These are phyloP conservation scores for Metschnikowia sp. DNA, from an alignment of 805 yeast genomes.

Conservation along the genomic window DNA sequence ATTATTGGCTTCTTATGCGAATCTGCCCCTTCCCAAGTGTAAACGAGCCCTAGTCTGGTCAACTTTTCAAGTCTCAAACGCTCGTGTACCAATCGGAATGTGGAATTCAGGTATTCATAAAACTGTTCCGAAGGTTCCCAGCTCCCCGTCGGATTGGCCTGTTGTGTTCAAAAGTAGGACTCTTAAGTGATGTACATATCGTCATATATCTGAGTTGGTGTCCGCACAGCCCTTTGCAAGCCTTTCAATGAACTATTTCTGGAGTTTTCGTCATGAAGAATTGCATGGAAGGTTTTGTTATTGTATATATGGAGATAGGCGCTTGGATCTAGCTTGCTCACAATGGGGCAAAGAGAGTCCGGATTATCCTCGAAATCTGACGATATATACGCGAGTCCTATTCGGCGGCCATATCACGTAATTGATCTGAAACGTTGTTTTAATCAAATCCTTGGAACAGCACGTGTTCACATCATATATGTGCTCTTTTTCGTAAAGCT, in stretches of 20 bases:
- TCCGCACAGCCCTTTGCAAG: conserved; percentile 25
- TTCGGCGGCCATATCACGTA: no score
- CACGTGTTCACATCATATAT: no score
- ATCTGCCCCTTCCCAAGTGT: conserved; percentile 57
- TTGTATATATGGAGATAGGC: conserved; percentile 17
- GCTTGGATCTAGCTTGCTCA: conserved; percentile 29
- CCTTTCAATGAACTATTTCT: conserved; percentile 21
- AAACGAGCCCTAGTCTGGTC: conserved; percentile 61
- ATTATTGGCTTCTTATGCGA: conserved; percentile 61
- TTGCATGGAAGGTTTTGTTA: conserved; percentile 20
- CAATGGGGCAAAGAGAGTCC: conserved; percentile 35
- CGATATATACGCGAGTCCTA: no score
- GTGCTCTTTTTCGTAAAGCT: no score
- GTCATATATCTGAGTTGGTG: conserved; percentile 34
- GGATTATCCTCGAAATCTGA: conserved; percentile 1
- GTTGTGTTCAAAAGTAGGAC: conserved; percentile 10
- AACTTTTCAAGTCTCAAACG: conserved; percentile 44
- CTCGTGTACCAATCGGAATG: conserved; percentile 53
- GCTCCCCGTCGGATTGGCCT: conserved; percentile 18
- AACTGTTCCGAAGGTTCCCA: conserved; percentile 35
- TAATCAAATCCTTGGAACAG: no score
- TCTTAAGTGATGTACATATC: conserved; percentile 28
- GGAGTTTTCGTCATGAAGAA: conserved; percentile 26
- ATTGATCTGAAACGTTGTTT: no score
- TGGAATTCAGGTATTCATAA: conserved; percentile 48